Evolutionary conservation across 108 stramenopile genomes (phyloP).

Genomic region (Fragilaria radians): DNA sequence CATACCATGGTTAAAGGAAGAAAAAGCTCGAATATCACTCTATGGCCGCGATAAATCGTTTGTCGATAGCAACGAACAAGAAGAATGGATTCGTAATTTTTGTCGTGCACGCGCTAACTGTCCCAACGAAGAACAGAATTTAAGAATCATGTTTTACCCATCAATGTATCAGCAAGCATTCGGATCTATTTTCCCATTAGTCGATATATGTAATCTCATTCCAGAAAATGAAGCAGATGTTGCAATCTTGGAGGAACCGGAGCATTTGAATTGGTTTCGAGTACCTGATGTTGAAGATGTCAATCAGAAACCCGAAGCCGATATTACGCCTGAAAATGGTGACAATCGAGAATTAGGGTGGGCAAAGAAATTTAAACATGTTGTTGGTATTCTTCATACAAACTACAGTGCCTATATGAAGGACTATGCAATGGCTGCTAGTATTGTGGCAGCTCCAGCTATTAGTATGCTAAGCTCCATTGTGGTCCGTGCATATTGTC

Average conservation of each 20-base stretch:
- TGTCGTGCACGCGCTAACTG: constrained; percentile 35
- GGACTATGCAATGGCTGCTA: constrained; percentile 22
- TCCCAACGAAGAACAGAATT: constrained; percentile 23
- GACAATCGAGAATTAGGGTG: constrained; percentile 36
- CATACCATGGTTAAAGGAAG: constrained; percentile 82
- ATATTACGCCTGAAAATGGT: background rate
- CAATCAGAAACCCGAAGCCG: background rate
- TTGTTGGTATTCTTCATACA: constrained; percentile 91
- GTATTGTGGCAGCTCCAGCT: constrained; percentile 45
- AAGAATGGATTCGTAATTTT: constrained; percentile 57
- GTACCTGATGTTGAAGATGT: constrained; percentile 15
- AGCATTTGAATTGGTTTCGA: constrained; percentile 89
- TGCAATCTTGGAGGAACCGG: constrained; percentile 89
- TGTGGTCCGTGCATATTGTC: constrained; percentile 88
- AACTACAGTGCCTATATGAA: constrained; percentile 85
- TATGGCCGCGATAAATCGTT: constrained; percentile 55
- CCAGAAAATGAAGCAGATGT: constrained; percentile 75
- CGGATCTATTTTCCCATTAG: constrained; percentile 60
- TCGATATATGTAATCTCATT: constrained; percentile 62
- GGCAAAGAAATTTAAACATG: constrained; percentile 85
- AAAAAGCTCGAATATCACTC: constrained; percentile 42
- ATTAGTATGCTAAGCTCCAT: constrained; percentile 68
- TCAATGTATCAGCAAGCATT: constrained; percentile 43
- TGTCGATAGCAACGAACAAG: constrained; percentile 59
- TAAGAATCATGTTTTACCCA: constrained; percentile 47